phyloP scores from a whole-genome alignment of 768 basidiomycete genomes.

The Candolleomyces eurysporus region DNA sequence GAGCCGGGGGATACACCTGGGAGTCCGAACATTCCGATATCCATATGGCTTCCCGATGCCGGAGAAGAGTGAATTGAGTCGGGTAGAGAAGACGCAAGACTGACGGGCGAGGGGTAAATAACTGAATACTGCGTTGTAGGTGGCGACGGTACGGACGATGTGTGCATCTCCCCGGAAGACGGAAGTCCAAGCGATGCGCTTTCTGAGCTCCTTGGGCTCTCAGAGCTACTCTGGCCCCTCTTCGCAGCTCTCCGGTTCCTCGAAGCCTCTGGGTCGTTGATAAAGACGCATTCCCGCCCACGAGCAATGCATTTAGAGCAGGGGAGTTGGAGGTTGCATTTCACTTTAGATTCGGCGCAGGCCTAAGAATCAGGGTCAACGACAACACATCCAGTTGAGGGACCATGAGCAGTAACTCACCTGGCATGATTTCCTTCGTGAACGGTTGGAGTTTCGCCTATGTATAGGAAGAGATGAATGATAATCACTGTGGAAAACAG shows the following conservation, averaged over 20 bases:
- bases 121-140: slow-evolving; percentile 14
- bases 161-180: not conserved
- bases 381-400: too few relatives aligned
- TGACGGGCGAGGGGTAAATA: slow-evolving; percentile 12
- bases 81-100: slow-evolving; percentile 16
- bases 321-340: slow-evolving; percentile 66
- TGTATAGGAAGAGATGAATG: slow-evolving; percentile 14
- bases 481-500: slow-evolving; percentile 12
- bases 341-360: slow-evolving; percentile 75
- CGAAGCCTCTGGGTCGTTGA: slow-evolving; percentile 45
- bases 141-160: slow-evolving; percentile 4
- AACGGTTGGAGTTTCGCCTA: slow-evolving; percentile 46
- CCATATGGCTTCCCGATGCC: slow-evolving; percentile 10
- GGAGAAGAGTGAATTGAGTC: slow-evolving; percentile 16
- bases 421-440: slow-evolving; percentile 67
- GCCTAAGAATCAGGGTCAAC: slow-evolving; percentile 28
- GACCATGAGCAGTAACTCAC: slow-evolving; percentile 19
- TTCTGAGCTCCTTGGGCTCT: slow-evolving; percentile 1
- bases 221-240: slow-evolving; percentile 17
- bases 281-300: slow-evolving; percentile 64
- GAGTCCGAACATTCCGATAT: slow-evolving; percentile 16
- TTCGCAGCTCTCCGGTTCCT: slow-evolving; percentile 35
- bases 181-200: not conserved
- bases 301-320: slow-evolving; percentile 65
- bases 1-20: slow-evolving; percentile 24